A percentile compares a stretch with the other conserved stretches of the same genome.
These are phyloP conservation scores for Microsporum canis DNA, from an alignment of 2,329 filamentous ascomycete genomes.

Conservation along the genomic window DNA sequence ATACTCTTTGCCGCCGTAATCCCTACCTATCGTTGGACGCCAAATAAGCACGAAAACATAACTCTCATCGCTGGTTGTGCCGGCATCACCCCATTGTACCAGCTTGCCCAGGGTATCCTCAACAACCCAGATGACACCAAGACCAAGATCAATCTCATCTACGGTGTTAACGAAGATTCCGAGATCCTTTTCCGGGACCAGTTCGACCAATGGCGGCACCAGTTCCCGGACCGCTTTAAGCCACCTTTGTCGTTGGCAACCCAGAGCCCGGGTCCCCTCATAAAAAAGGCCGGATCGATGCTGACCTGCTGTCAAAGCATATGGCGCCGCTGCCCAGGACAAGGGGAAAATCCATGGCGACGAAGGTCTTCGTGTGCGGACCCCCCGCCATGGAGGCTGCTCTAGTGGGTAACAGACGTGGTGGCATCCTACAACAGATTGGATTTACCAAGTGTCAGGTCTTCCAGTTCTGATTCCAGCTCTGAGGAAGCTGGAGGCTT, in stretches of 20 bases:
- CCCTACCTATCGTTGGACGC: constrained; percentile 44
- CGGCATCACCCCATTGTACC: constrained; percentile 60
- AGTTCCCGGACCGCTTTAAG: constrained; percentile 46
- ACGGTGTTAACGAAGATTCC: constrained; percentile 52
- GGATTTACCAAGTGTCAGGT: constrained; percentile 50
- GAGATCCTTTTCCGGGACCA: constrained; percentile 51
- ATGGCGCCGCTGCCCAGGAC: constrained; percentile 30
- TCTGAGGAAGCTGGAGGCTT: constrained; percentile 20
- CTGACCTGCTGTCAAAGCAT: constrained; percentile 41
- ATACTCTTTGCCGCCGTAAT: constrained; percentile 49
- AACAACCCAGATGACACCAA: constrained; percentile 45
- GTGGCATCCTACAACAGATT: constrained; percentile 45
- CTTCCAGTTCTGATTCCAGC: constrained; percentile 38
- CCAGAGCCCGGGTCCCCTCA: constrained; percentile 32
- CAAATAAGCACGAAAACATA: constrained; percentile 41
- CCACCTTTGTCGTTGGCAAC: constrained; percentile 46
- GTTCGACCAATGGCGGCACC: constrained; percentile 41
- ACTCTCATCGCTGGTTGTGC: constrained; percentile 59
- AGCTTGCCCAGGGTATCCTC: constrained; percentile 53
- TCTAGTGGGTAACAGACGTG: constrained; percentile 26
- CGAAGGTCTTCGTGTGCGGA: constrained; percentile 57
- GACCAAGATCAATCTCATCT: constrained; percentile 54
- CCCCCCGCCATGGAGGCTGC: constrained; percentile 54
- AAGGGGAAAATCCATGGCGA: constrained; percentile 25
- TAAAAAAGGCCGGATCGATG: constrained; percentile 48